phyloP scores from a whole-genome alignment of 352 stramenopile genomes.

The Pythium oligandrum region DNA sequence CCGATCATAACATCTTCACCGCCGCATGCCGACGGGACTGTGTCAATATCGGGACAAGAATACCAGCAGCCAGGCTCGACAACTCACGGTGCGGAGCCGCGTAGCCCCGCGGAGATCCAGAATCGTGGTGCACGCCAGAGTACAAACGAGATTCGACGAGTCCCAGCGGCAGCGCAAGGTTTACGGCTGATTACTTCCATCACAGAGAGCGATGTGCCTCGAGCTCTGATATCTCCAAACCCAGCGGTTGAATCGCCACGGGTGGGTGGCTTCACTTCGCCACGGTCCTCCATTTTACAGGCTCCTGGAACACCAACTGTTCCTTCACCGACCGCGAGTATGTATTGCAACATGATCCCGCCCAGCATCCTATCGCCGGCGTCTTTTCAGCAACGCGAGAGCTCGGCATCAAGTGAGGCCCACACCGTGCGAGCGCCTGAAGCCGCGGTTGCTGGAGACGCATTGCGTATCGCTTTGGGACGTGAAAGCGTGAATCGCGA shows the following conservation, averaged over 20 bases:
- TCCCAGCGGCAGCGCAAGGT: conserved; percentile 47
- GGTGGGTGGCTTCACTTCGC: conserved; percentile 68
- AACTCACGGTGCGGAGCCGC: conserved; percentile 35
- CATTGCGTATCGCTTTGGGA: conserved; percentile 69
- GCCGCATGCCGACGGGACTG: conserved; percentile 36
- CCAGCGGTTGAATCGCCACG: conserved; percentile 81
- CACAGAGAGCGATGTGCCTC: conserved; percentile 71
- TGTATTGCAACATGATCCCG: conserved; percentile 46
- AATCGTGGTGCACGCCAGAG: conserved; percentile 52
- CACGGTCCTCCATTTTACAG: conserved; percentile 67
- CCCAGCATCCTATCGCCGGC: conserved; percentile 59
- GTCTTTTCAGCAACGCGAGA: conserved; percentile 81
- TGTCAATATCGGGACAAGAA: conserved; percentile 54
- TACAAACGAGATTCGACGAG: conserved; percentile 19
- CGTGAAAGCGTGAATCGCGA: conserved; percentile 69
- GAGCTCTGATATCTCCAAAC: conserved; percentile 81
- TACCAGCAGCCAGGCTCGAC: conserved; percentile 56
- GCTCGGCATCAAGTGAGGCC: conserved; percentile 27
- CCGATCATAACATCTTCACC: conserved; percentile 46
- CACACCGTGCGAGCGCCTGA: conserved; percentile 28
- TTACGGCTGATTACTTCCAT: conserved; percentile 82
- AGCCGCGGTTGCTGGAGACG: conserved; percentile 32
- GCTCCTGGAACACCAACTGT: conserved; percentile 64
- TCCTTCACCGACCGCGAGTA: conserved; percentile 34
- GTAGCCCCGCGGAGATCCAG: conserved; percentile 77